Evolutionary conservation across 306 rosid species (phyloP), one percentile per base, ranked within the genome.

Genomic region (Castanospermum australe): DNA sequence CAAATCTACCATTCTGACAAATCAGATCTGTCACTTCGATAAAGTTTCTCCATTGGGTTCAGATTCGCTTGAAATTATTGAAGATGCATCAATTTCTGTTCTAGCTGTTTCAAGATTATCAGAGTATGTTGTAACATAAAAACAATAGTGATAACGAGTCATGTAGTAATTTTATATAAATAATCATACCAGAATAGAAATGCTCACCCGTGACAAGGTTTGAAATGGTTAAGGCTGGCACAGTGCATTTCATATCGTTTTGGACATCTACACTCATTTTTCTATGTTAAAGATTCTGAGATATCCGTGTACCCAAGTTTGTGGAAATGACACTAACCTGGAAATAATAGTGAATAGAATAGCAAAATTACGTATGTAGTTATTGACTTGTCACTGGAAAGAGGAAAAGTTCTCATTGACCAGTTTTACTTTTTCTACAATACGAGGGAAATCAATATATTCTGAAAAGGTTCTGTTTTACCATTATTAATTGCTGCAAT

Each of bases 61-160:
- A 36, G 41, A 54, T 7, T 73, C 78, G 13, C 63, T 71, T 13
- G 47, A 71, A 48, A 71, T 51, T 71, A 48, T 71, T 51, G 76
- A 71, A 2, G 76, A 48, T n/a, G 33, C 17, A 38, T 11, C 7
- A 1, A 6, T 50, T 32, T 1, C 47, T 2, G 52, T 18, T 41
- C 35, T 22, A 54, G 38, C 10, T 56, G 13, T 22, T 36, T 36
- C 67, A 33, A 2, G 47, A 41, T 33, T 1, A 8, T 12, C 28
- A 6, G 38, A 63, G 25, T 2, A n/a, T 18, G 41, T 2, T 2
- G 41, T 54, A 18, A 54, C 60, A 54, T 21, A 14, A 7, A 21
- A 54, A 20, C 24, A 17, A 17, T n/a, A 50, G 8, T 48, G 8
- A 5, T 48, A 5, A 15, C 6, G 12, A 52, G 7, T 20, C 18